These are phyloP conservation scores for Aspergillus campestris DNA, from an alignment of 495 filamentous ascomycete species.

Conservation along the genomic window DNA sequence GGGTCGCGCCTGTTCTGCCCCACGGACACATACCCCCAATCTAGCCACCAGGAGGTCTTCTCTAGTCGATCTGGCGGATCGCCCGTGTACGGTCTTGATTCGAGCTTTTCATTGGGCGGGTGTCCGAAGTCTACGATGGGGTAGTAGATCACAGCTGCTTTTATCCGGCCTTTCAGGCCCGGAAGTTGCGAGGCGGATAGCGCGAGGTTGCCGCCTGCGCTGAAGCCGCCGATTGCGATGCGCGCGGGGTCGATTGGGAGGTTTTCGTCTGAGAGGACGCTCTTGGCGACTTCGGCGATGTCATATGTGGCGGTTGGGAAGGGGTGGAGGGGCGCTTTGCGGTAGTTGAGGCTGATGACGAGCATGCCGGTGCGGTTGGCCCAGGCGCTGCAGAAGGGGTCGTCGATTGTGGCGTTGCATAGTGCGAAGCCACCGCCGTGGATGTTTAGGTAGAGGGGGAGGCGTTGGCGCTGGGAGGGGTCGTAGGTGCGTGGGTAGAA, in stretches of 20 bases:
- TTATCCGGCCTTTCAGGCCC: conserved; percentile 19
- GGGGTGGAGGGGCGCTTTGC: conserved; percentile 21
- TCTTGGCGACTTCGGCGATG: conserved; percentile 18
- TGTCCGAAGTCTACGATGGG: conserved; percentile 26
- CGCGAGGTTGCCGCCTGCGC: conserved; percentile 28
- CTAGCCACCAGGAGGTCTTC: conserved; percentile 16
- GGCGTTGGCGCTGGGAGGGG: conserved; percentile 8
- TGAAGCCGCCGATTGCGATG: conserved; percentile 29
- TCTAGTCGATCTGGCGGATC: conserved; percentile 18
- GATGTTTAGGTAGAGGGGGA: conserved; percentile 30
- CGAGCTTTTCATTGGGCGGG: conserved; percentile 16
- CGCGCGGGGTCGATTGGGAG: conserved; percentile 24
- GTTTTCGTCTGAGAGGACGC: conserved; percentile 31
- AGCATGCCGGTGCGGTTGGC: conserved; percentile 23
- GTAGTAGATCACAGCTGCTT: conserved; percentile 24
- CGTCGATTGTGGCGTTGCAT: conserved; percentile 16
- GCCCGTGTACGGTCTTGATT: conserved; percentile 15
- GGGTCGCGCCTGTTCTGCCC: conserved; percentile 28
- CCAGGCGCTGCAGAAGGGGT: conserved; percentile 23
- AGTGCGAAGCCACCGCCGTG: conserved; percentile 33
- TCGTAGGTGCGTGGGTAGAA: conserved; percentile 26
- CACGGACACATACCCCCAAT: conserved; percentile 23
- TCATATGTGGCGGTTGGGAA: conserved; percentile 24
- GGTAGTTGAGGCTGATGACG: conserved; percentile 28
- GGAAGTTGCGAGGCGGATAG: conserved; percentile 21